Evolutionary conservation across 2,329 filamentous ascomycete species (phyloP).

Genomic region (Diaporthe caulivora): DNA sequence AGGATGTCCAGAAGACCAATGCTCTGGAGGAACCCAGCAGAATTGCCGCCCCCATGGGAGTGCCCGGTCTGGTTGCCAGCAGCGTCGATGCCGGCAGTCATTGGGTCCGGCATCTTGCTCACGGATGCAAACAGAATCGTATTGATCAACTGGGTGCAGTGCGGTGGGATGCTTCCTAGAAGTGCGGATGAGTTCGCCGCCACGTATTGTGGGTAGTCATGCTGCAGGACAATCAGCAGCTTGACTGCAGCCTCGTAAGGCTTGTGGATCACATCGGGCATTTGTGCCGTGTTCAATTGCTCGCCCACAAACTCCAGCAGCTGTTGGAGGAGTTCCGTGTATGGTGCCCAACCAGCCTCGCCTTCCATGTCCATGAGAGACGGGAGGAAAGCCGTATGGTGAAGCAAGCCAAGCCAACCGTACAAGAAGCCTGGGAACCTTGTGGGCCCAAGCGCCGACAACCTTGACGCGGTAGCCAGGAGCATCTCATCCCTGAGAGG

Average conservation of each 20-base stretch:
- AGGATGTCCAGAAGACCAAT: constrained; percentile 71
- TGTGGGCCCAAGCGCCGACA: constrained; percentile 80
- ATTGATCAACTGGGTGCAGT: constrained; percentile 90
- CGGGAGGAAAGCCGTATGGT: constrained; percentile 88
- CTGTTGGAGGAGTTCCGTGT: constrained; percentile 79
- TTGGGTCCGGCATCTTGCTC: constrained; percentile 79
- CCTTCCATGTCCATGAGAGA: constrained; percentile 77
- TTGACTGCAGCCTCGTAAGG: constrained; percentile 88
- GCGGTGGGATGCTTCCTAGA: constrained; percentile 82
- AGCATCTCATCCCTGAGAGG: constrained; percentile 77
- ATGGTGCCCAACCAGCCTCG: constrained; percentile 80
- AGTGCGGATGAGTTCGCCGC: constrained; percentile 88
- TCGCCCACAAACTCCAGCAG: constrained; percentile 82
- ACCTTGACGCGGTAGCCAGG: constrained; percentile 76
- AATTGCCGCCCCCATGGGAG: constrained; percentile 75
- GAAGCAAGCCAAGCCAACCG: constrained; percentile 84
- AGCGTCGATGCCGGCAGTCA: constrained; percentile 77
- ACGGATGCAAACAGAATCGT: constrained; percentile 82
- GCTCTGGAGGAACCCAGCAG: constrained; percentile 65
- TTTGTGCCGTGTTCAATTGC: constrained; percentile 79
- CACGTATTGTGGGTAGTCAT: constrained; percentile 95
- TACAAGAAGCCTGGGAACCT: constrained; percentile 87
- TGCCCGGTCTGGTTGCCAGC: constrained; percentile 82
- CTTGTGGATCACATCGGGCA: constrained; percentile 79
- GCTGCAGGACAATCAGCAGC: constrained; percentile 86